A percentile compares a stretch with the other conserved stretches of the same genome.
These are phyloP conservation scores for Kluyveromyces marxianus DNA, from an alignment of 1,139 yeast genomes.

Conservation along the genomic window DNA sequence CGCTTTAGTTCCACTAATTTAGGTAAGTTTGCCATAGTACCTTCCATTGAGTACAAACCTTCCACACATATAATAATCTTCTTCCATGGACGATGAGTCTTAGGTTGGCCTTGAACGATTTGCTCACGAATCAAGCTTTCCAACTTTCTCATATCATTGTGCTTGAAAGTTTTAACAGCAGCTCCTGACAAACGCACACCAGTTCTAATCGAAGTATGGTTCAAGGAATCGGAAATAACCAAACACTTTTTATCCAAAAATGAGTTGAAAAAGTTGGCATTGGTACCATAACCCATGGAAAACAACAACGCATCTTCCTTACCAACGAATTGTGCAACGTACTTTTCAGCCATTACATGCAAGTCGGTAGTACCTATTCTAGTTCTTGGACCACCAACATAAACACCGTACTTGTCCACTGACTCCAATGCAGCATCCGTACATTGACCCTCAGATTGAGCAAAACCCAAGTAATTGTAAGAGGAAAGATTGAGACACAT, in stretches of 20 bases:
- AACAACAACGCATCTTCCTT: slow-evolving; percentile 82
- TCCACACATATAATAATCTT: slow-evolving; percentile 90
- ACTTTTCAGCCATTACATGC: slow-evolving; percentile 65
- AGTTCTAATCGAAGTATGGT: slow-evolving; percentile 92
- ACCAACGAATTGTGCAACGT: slow-evolving; percentile 81
- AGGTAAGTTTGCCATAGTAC: slow-evolving; percentile 86
- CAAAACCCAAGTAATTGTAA: slow-evolving; percentile 93
- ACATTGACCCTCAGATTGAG: slow-evolving; percentile 89
- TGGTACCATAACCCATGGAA: slow-evolving; percentile 95
- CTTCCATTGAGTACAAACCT: slow-evolving; percentile 97
- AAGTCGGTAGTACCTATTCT: slow-evolving; percentile 71
- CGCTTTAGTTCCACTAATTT: slow-evolving; percentile 64
- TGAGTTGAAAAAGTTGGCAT: slow-evolving; percentile 82
- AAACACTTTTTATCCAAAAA: slow-evolving; percentile 81
- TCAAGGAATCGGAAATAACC: slow-evolving; percentile 87
- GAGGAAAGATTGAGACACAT: slow-evolving; percentile 84
- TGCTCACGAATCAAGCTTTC: slow-evolving; percentile 79
- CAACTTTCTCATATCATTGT: slow-evolving; percentile 77
- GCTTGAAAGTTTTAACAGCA: slow-evolving; percentile 84
- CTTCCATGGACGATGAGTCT: slow-evolving; percentile 95
- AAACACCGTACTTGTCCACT: slow-evolving; percentile 62
- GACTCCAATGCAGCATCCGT: slow-evolving; percentile 68
- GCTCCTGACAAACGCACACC: slow-evolving; percentile 94
- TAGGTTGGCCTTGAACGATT: slow-evolving; percentile 94
- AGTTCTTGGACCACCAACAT: slow-evolving; percentile 72